These are phyloP conservation scores for Camellia granthamiana DNA, from an alignment of 148 eudicot genomes.

Conservation along the genomic window DNA sequence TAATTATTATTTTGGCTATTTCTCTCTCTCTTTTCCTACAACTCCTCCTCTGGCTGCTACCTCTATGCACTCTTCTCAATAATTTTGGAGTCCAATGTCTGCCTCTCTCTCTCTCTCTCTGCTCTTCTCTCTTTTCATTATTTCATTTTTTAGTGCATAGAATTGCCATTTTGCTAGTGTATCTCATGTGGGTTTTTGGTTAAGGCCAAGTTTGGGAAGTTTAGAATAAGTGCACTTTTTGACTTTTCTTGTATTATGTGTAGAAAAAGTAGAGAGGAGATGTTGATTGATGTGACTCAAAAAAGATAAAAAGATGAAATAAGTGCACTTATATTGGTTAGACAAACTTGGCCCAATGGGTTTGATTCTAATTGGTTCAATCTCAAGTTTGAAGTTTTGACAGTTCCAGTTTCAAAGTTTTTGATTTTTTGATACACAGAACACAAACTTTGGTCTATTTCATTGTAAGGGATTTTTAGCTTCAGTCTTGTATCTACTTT, in stretches of 20 bases:
- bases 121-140: neutral
- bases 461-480: neutral
- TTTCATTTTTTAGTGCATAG: neutral
- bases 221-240: no score
- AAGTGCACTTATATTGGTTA: no score
- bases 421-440: neutral
- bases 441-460: neutral
- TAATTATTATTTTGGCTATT: neutral
- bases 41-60: conserved; percentile 25
- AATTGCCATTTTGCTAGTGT: neutral
- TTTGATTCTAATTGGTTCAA: neutral
- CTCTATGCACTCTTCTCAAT: conserved; percentile 22
- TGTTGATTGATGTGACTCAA: no score
- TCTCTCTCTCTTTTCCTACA: conserved; percentile 11
- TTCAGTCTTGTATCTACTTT: neutral
- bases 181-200: neutral
- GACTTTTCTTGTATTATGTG: no score
- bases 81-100: conserved; percentile 23
- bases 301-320: no score
- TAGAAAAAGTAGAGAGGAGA: no score
- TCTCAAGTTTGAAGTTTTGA: neutral
- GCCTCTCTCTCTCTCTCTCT: conserved; percentile 10
- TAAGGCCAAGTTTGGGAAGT: no score
- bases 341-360: no score
- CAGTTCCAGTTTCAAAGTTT: neutral